Conservation (phyloP, 768 basidiomycete species). For the Russula vinacea region DNA sequence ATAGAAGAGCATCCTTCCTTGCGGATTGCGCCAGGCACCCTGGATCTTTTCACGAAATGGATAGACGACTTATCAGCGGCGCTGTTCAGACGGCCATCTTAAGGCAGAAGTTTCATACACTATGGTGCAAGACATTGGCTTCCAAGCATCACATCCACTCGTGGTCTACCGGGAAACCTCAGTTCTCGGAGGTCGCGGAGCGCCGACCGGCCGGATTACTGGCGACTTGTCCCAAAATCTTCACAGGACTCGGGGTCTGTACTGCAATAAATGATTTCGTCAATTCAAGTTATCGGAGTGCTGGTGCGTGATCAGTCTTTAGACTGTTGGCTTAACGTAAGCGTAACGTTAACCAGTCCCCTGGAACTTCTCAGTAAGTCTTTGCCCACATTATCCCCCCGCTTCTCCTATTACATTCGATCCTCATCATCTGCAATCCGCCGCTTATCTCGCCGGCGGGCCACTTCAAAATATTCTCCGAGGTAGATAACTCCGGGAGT, state of each 20-base stretch:
- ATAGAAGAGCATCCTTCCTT: slow-evolving; percentile 8
- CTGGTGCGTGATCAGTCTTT: not conserved
- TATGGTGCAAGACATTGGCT: slow-evolving; percentile 4
- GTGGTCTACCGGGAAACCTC: not conserved
- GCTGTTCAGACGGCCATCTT: not conserved
- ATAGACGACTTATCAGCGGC: not conserved
- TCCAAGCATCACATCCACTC: slow-evolving; percentile 9
- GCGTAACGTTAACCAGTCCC: not conserved
- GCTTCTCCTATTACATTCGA: not conserved
- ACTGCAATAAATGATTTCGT: not conserved
- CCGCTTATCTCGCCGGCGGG: not conserved
- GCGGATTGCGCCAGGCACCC: not conserved
- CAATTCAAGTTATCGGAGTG: not conserved
- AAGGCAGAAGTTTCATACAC: slow-evolving; percentile 9
- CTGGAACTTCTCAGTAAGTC: slow-evolving; percentile 9
- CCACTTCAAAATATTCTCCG: not conserved
- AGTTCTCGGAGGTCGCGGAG: not conserved
- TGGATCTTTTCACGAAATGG: not conserved
- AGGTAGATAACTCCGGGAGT: slow-evolving; percentile 1
- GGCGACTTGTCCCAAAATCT: not conserved
- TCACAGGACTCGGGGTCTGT: not conserved
- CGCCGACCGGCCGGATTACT: not conserved
- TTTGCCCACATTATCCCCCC: not conserved
- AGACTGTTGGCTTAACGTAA: not conserved
- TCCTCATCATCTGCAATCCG: not conserved